These are phyloP conservation scores for Pulchroboletus neoregius DNA, from an alignment of 1,284 basidiomycete genomes.

Conservation along the genomic window DNA sequence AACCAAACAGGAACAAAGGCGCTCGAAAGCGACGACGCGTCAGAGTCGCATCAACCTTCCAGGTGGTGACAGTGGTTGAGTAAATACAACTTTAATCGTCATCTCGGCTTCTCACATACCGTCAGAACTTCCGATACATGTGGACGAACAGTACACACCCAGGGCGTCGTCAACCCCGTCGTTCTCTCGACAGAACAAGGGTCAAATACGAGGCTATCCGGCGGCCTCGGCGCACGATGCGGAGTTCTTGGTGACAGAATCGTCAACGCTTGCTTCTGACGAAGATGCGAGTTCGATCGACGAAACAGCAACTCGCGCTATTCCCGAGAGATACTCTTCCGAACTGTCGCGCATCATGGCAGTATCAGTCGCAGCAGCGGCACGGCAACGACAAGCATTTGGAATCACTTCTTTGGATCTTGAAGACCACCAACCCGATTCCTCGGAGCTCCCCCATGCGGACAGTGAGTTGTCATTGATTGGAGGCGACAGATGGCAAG, in stretches of 20 bases:
- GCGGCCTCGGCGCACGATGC: background rate
- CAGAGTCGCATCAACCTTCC: constrained; percentile 5
- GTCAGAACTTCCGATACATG: constrained; percentile 8
- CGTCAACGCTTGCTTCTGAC: constrained; percentile 17
- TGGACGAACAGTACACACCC: constrained; percentile 23
- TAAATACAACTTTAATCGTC: constrained; percentile 1
- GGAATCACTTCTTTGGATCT: constrained; percentile 43
- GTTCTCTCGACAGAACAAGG: constrained; percentile 8
- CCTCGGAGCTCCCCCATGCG: constrained; percentile 36
- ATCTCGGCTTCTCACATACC: constrained; percentile 7
- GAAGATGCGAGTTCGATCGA: constrained; percentile 9
- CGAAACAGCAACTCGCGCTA: background rate
- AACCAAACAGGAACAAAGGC: constrained; percentile 7
- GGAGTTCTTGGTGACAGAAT: constrained; percentile 9
- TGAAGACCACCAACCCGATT: constrained; percentile 12
- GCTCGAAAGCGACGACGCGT: background rate
- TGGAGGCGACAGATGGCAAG: constrained; percentile 40
- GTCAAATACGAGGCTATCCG: constrained; percentile 1
- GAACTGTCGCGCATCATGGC: constrained; percentile 38
- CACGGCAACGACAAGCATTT: constrained; percentile 43
- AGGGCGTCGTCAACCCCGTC: constrained; percentile 9
- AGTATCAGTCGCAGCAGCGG: constrained; percentile 39
- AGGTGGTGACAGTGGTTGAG: constrained; percentile 15
- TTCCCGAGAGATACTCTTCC: constrained; percentile 24
- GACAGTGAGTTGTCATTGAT: constrained; percentile 52